Base-by-base conservation (phyloP, 768 basidiomycete genomes). In the Tephrocybe sp. region DNA sequence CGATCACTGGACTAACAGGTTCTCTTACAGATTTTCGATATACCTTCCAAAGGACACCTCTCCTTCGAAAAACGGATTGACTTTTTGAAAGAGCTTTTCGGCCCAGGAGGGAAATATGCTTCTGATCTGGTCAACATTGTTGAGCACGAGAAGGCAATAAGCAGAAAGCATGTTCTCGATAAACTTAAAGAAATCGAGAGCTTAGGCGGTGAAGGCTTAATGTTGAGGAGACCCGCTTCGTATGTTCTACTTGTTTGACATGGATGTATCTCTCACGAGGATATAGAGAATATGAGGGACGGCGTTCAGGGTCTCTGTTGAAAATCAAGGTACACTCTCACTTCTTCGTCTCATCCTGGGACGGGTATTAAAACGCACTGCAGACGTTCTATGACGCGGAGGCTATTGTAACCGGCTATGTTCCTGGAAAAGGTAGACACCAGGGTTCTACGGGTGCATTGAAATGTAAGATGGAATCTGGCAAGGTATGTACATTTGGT, bases 321-420 rank as follows among this genome's bases (percentile, higher is more conserved):
- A 84, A 84, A 60, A 73, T 84, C 61, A 84, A 84, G 64, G 75
- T 73, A 4, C 17, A 51, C 37, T 3, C 43, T 30, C 4, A 17
- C 17, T 4, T 14, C 17, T 36, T n/a, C n/a, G 1, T 25, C 26
- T 28, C 14, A 1, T 30, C n/a, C 20, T 21, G 18, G n/a, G 20
- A 12, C 2, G 8, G 38, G 5, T 25, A 10, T 34, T 30, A 3
- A 5, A 23, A 39, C n/a, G 39, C 18, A 37, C 10, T 36, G 3
- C 44, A 77, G 75, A 78, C 79, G 3, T 84, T 83, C 62, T 80
- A 79, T 58, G 81, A 84, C 56, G 81, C 79, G 1, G 82, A 84
- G 59, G 82, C 81, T 12, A 55, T 77, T 28, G 80, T 84, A 6
- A 79, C 72, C 3, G 86, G 86, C 1, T 80, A 88, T 58, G 70